Percentiles rank a stretch among this genome's conserved stretches.
phyloP scores from a whole-genome alignment of 148 eudicot species.

The Chenopodium suecicum region DNA sequence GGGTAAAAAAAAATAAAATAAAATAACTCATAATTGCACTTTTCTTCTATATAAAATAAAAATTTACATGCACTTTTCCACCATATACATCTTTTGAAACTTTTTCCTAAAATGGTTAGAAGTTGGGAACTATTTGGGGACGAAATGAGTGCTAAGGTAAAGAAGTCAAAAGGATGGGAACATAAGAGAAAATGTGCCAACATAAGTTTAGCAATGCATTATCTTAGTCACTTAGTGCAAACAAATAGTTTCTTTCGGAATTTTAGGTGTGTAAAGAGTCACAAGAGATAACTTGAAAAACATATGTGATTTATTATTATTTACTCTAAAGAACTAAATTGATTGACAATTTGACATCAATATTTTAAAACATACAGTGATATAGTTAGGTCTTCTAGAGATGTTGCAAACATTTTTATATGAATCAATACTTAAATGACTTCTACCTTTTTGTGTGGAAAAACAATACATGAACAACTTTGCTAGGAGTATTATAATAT shows the following conservation, averaged over 20 bases:
- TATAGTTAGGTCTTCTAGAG: too few relatives aligned
- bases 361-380: too few relatives aligned
- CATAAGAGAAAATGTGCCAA: neutral
- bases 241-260: too few relatives aligned
- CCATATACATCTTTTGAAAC: neutral
- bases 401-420: too few relatives aligned
- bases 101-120: neutral
- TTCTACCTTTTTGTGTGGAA: too few relatives aligned
- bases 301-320: neutral
- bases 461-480: too few relatives aligned
- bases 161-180: conserved; percentile 16
- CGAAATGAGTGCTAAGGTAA: conserved; percentile 10
- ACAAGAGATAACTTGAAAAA: neutral
- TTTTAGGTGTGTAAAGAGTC: too few relatives aligned
- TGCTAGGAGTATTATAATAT: too few relatives aligned
- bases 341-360: too few relatives aligned
- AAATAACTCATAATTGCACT: neutral
- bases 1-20: neutral
- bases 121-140: conserved; percentile 1
- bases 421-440: too few relatives aligned
- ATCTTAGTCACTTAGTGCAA: neutral
- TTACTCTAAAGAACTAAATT: too few relatives aligned
- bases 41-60: neutral
- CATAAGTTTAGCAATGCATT: neutral
- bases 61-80: neutral